Percentiles rank a stretch among this genome's conserved stretches.
Conservation (phyloP, 768 basidiomycete genomes). For the Pleurotus sapidus region DNA sequence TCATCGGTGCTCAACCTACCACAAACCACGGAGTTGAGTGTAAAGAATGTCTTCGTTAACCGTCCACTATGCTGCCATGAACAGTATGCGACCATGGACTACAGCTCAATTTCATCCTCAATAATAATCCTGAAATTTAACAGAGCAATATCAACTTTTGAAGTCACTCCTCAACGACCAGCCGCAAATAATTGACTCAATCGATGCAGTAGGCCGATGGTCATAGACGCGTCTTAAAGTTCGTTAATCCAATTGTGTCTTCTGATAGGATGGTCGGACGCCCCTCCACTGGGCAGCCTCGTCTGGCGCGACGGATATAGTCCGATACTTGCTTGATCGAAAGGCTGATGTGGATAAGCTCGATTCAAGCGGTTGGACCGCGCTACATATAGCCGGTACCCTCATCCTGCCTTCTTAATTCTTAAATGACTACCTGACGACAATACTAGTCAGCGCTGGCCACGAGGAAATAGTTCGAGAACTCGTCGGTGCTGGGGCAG, state of each 20-base stretch:
- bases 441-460: slow-evolving; percentile 70
- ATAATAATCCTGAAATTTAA: slow-evolving; percentile 1
- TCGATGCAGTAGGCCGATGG: slow-evolving; percentile 51
- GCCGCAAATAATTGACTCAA: slow-evolving; percentile 54
- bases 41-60: slow-evolving; percentile 40
- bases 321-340: slow-evolving; percentile 65
- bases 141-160: slow-evolving; percentile 73
- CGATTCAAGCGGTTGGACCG: slow-evolving; percentile 73
- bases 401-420: not conserved
- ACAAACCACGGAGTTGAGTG: not conserved
- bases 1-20: not conserved
- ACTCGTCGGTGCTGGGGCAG: slow-evolving; percentile 78
- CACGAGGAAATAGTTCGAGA: slow-evolving; percentile 72
- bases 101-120: not conserved
- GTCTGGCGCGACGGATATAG: slow-evolving; percentile 67
- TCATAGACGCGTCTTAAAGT: not conserved
- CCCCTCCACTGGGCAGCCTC: slow-evolving; percentile 87
- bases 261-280: slow-evolving; percentile 67
- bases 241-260: not conserved
- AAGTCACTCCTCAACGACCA: slow-evolving; percentile 63
- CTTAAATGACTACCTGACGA: slow-evolving; percentile 12
- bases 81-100: slow-evolving; percentile 37
- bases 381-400: slow-evolving; percentile 76
- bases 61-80: slow-evolving; percentile 68
- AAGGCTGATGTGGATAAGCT: slow-evolving; percentile 64